phyloP scores from a whole-genome alignment of 768 basidiomycete species.

The Pisolithus sp. region DNA sequence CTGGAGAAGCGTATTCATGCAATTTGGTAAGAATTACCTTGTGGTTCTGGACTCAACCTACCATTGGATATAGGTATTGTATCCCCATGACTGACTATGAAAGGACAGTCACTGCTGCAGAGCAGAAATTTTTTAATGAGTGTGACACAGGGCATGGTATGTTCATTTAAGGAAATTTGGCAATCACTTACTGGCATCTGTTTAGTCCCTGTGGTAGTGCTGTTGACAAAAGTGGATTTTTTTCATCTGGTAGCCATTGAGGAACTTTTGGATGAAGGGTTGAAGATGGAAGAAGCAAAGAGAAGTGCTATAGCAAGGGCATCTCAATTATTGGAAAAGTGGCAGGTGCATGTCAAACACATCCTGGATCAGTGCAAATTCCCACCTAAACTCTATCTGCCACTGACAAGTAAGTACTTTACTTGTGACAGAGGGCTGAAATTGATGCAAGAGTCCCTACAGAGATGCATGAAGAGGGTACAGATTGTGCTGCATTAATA shows the following conservation, averaged over 20 bases:
- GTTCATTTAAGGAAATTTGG: neutral
- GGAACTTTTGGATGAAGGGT: slow-evolving; percentile 6
- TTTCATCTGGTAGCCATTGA: slow-evolving; percentile 17
- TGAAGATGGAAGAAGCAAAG: slow-evolving; percentile 6
- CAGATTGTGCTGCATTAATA: neutral
- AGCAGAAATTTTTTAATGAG: slow-evolving; percentile 27
- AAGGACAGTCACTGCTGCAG: slow-evolving; percentile 23
- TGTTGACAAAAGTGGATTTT: slow-evolving; percentile 36
- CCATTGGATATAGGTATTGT: slow-evolving; percentile 30
- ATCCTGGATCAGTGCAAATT: neutral
- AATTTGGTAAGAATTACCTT: slow-evolving; percentile 27
- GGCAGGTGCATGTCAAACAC: neutral
- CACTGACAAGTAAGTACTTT: neutral
- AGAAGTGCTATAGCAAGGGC: slow-evolving; percentile 10
- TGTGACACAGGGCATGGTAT: slow-evolving; percentile 9
- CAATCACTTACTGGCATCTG: neutral
- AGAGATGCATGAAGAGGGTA: neutral
- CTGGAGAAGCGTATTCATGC: slow-evolving; percentile 29
- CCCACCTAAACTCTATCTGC: neutral
- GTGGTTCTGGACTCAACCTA: neutral
- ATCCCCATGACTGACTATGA: slow-evolving; percentile 21
- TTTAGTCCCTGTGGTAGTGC: slow-evolving; percentile 32
- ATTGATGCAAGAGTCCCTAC: neutral
- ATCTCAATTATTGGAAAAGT: neutral
- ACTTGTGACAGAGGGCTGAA: neutral